Evolutionary conservation across 2,329 filamentous ascomycete species (phyloP), one percentile per base, ranked within the genome.

Genomic region (Aspergillus proliferans): DNA sequence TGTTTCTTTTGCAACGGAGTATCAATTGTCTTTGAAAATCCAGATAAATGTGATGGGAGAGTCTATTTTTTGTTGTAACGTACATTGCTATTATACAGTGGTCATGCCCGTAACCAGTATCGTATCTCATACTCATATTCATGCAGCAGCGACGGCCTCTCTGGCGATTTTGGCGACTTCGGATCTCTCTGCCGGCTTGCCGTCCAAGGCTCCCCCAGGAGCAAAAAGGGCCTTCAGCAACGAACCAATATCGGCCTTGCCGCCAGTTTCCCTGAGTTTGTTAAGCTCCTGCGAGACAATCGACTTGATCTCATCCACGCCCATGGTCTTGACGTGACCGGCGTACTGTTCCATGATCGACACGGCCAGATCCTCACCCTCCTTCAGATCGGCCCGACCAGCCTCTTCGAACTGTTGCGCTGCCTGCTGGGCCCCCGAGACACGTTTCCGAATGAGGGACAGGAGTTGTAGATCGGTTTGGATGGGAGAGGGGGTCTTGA

Each of bases 401-500:
- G 70, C 73, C 1, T 59, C 61, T 6, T 60, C 53, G 33, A 74
- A 76, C 52, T 76, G 68, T 14, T 71, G 57, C 3, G 63, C 65
- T 4, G 74, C 72, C 12, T 68, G 65, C 47, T 69, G 67, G 6
- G 64, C 52, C 7, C 63, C 66, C 9, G 65, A 54, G 2, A 64
- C 58, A 33, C 71, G 72, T 58, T 75, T 77, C n/a, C 66, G 67
- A 30, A 77, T 70, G 30, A 77, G 56, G 1, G 69, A 63, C 6
- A 77, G 58, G 26, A 77, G 62, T 47, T 76, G 72, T 14, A 74
- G 59, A 49, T 77, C 73, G 22, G 72, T 75, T 48, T 68, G 65
- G 19, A 76, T 70, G 9, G 74, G 74, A 14, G 64, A 65, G 3
- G 71, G 54, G 18, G 71, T 70, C 62, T 75, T 76, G 46, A 69